A percentile compares a stretch with the other conserved stretches of the same genome.
phyloP scores from a whole-genome alignment of 352 stramenopile species.

The Phytophthora hybrid region DNA sequence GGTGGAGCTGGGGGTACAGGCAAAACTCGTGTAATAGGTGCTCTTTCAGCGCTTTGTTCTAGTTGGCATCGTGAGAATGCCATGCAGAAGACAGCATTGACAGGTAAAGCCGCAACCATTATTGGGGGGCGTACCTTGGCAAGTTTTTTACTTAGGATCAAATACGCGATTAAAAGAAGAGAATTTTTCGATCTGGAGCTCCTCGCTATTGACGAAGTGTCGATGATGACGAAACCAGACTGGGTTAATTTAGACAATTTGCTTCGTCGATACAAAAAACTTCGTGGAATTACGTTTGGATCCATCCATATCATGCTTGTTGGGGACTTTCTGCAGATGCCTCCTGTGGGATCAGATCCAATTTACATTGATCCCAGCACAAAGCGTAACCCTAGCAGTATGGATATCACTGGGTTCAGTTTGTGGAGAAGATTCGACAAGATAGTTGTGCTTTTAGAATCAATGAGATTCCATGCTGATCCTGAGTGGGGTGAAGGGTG shows the following conservation, averaged over 20 bases:
- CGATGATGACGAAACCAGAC: slow-evolving; percentile 14
- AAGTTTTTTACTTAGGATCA: not conserved
- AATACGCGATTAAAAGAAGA: not conserved
- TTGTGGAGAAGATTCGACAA: not conserved
- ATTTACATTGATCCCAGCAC: not conserved
- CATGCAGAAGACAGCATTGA: no score
- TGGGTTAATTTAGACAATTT: slow-evolving; percentile 7
- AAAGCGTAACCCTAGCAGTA: not conserved
- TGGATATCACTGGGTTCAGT: not conserved
- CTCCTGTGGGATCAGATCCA: no score
- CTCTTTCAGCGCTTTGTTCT: no score
- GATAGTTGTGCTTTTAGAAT: slow-evolving; percentile 8
- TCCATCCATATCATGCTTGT: slow-evolving; percentile 8
- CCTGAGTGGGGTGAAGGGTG: slow-evolving; percentile 11
- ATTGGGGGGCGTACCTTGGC: no score
- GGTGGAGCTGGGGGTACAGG: no score
- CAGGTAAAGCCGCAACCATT: no score
- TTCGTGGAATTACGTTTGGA: slow-evolving; percentile 7
- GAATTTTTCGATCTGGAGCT: slow-evolving; percentile 1
- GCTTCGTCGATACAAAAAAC: not conserved
- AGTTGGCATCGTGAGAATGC: no score
- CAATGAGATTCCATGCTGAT: slow-evolving; percentile 2
- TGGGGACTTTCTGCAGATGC: not conserved
- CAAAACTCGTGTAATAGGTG: no score
- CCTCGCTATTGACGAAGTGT: slow-evolving; percentile 23